Conservation (phyloP, 495 filamentous ascomycete genomes). For the Astrothelium subdiscretum region DNA sequence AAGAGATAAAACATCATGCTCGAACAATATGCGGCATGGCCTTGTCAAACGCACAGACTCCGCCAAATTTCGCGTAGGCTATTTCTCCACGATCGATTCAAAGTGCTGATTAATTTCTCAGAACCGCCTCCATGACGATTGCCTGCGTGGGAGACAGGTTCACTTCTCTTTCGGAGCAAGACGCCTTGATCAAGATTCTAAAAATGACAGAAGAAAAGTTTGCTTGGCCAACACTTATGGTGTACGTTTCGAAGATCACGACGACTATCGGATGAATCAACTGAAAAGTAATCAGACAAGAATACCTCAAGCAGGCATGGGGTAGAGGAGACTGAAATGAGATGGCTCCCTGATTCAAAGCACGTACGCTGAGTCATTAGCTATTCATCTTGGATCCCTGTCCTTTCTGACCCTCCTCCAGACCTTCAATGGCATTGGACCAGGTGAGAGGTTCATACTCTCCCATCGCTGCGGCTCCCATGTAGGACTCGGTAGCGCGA, state of each 20-base stretch:
- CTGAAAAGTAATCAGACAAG: too few species aligned
- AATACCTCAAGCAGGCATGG: too few species aligned
- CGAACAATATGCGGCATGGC: neutral
- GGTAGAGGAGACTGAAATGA: too few species aligned
- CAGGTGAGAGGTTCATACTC: constrained; percentile 32
- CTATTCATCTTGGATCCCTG: too few species aligned
- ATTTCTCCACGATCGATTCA: too few species aligned
- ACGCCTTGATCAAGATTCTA: neutral
- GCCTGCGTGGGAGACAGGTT: neutral
- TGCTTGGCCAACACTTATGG: neutral
- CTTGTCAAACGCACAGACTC: neutral
- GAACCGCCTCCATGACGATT: neutral
- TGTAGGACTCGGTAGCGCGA: constrained; percentile 28
- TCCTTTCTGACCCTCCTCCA: too few species aligned
- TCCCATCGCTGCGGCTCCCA: constrained; percentile 33
- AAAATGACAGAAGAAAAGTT: neutral
- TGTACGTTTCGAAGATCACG: too few species aligned
- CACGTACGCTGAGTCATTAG: too few species aligned
- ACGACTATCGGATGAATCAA: too few species aligned
- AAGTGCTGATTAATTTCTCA: too few species aligned
- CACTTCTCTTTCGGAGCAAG: neutral
- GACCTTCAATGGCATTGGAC: constrained; percentile 34
- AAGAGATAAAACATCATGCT: neutral
- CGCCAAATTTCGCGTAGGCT: neutral
- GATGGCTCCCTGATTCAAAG: too few species aligned